These are phyloP conservation scores for Syncephalis fuscata DNA, from an alignment of 371 early-diverging fungal genomes.

Conservation along the genomic window DNA sequence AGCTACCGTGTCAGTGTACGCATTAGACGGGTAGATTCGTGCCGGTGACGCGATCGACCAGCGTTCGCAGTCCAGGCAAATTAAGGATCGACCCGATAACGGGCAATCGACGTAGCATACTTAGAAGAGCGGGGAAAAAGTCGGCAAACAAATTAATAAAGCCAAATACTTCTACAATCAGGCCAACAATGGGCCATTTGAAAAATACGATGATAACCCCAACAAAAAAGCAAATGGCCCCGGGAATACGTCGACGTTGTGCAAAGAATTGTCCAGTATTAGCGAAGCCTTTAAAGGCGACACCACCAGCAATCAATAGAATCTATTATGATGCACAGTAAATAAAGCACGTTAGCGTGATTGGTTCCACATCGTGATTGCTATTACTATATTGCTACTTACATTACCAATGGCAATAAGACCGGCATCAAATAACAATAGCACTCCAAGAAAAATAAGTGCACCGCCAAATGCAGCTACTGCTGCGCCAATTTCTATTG, in stretches of 20 bases:
- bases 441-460: conserved; percentile 81
- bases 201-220: conserved; percentile 81
- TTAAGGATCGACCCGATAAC: conserved; percentile 72
- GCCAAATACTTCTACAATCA: conserved; percentile 79
- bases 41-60: no score
- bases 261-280: conserved; percentile 76
- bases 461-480: conserved; percentile 89
- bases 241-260: conserved; percentile 64
- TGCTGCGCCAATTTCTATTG: conserved; percentile 85
- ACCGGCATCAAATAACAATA: conserved; percentile 89
- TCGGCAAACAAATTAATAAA: conserved; percentile 95
- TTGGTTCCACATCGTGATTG: no score
- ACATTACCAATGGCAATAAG: conserved; percentile 93
- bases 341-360: no score
- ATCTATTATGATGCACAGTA: conserved; percentile 56
- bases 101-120: conserved; percentile 75
- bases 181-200: conserved; percentile 82
- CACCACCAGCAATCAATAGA: conserved; percentile 75
- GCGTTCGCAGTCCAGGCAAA: conserved; percentile 33
- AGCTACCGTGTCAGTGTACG: no score
- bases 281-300: conserved; percentile 69
- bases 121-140: conserved; percentile 87
- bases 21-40: no score
- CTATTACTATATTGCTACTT: conserved; percentile 11
- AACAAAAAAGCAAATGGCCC: conserved; percentile 78